Evolutionary conservation across 2,329 filamentous ascomycete species (phyloP).

Genomic region (Pseudocercospora eumusae): DNA sequence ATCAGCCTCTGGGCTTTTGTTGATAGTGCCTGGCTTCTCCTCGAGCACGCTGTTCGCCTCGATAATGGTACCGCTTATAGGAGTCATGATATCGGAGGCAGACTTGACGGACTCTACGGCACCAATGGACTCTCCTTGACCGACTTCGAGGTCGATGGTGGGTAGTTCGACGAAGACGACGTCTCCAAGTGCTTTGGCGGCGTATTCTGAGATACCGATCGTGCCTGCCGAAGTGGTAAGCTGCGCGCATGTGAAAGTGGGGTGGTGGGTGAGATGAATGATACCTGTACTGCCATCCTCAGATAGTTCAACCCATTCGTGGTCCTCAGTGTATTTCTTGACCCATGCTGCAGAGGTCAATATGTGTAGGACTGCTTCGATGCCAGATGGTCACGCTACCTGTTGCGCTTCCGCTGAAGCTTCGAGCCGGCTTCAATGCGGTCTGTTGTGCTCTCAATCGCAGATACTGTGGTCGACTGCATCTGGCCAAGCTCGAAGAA

Average conservation of each 20-base stretch:
- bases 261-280: constrained; percentile 15
- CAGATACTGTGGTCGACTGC: constrained; percentile 35
- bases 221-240: constrained; percentile 52
- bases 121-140: constrained; percentile 79
- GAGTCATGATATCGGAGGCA: constrained; percentile 94
- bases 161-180: constrained; percentile 98
- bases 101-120: constrained; percentile 98
- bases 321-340: constrained; percentile 93
- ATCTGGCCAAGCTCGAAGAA: constrained; percentile 29
- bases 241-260: constrained; percentile 19
- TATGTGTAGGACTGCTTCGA: not conserved
- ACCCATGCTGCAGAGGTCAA: constrained; percentile 52
- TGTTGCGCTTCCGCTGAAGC: constrained; percentile 35
- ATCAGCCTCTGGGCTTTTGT: constrained; percentile 83
- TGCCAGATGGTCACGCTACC: constrained; percentile 23
- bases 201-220: constrained; percentile 86
- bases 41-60: constrained; percentile 74
- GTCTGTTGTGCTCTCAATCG: constrained; percentile 30
- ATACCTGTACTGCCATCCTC: constrained; percentile 77
- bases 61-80: constrained; percentile 74
- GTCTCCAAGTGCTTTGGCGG: constrained; percentile 87
- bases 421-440: constrained; percentile 26
- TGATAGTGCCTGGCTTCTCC: constrained; percentile 83
- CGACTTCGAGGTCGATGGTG: constrained; percentile 65
- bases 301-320: constrained; percentile 95